Base-by-base conservation (phyloP, 331 rosid genomes). In the Quercus lobata region DNA sequence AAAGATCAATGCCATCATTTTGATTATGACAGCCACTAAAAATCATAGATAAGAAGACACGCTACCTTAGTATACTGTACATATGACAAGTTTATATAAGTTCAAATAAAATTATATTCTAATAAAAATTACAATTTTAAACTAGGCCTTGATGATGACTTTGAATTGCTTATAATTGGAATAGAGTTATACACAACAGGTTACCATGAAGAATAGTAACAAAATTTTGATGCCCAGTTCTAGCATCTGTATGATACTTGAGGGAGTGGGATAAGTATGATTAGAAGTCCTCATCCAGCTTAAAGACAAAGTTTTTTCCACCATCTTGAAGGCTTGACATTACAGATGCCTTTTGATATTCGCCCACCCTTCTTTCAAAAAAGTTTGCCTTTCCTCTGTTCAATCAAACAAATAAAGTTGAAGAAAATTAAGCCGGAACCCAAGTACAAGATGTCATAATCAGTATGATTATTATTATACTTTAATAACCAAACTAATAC, bases 371-470 rank as follows among this genome's bases (percentile, higher is more conserved):
- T 82, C 92, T 89, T 84, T 94, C 98, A 56, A 94, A 94, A 83
- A 94, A 94, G 84, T 94, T 94, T 14, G 98, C 70, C 94, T 94
- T 94, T 73, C 98, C 98, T 79, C 98, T 94, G 94, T 80, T 72
- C 79, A 83, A 82, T 80, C 86, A 83, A 44, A 60, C 44, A 34
- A 6, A 32, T 32, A 35, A 74, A 24, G 57, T 66, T 44, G 3
- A 29, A 61, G 17, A 83, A 29, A 41, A 73, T 68, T 73, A 76
- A 72, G 41, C 77, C 34, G 57, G 54, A 63, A 61, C 27, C 57
- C 19, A 19, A 7, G 2, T 21, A 54, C 41, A 69, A 18, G 55
- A 18, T 44, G 66, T 75, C 65, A 44, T 68, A 77, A 53, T 69
- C 69, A 73, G 32, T 74, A 58, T 62, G 54, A 30, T 46, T 35